Percentiles rank a stretch among this genome's conserved stretches.
Evolutionary conservation across 208 protist species (phyloP).

Genomic region (Leishmania arabica): DNA sequence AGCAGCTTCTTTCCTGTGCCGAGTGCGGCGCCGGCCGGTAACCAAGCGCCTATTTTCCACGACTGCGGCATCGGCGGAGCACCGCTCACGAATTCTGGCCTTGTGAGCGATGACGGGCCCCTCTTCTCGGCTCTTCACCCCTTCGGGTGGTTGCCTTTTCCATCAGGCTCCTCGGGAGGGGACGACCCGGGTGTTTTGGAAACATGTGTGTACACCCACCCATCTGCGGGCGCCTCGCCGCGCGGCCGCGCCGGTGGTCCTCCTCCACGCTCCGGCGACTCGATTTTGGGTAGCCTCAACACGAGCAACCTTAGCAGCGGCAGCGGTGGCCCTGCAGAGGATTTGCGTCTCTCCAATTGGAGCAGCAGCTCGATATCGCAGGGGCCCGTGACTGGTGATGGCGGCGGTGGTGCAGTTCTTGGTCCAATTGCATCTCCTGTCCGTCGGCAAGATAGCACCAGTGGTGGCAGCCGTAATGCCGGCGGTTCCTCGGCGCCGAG

Average conservation of each 20-base stretch:
- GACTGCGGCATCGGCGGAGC: not conserved
- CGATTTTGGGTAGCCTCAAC: conserved; percentile 3
- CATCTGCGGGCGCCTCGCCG: not conserved
- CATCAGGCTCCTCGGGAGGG: not conserved
- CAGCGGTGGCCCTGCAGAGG: conserved; percentile 8
- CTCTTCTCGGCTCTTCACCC: conserved; percentile 9
- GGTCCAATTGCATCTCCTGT: not conserved
- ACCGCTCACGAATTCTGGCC: not conserved
- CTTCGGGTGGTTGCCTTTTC: conserved; percentile 25
- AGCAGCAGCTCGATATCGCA: conserved; percentile 5
- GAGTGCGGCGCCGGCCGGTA: not conserved
- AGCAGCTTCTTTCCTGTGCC: not conserved
- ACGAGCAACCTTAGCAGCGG: conserved; percentile 7
- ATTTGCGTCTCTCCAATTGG: conserved; percentile 31
- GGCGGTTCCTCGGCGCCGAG: not conserved
- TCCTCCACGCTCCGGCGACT: not conserved
- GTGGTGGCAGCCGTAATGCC: not conserved
- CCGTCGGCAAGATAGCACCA: not conserved
- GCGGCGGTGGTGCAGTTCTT: not conserved
- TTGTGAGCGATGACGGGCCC: not conserved
- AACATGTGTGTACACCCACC: not conserved
- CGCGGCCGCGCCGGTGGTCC: not conserved
- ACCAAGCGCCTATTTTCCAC: not conserved
- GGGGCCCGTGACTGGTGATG: not conserved
- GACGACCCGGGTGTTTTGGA: not conserved